Conservation (phyloP, 345 rosid genomes). For the Salix koriyanagi region DNA sequence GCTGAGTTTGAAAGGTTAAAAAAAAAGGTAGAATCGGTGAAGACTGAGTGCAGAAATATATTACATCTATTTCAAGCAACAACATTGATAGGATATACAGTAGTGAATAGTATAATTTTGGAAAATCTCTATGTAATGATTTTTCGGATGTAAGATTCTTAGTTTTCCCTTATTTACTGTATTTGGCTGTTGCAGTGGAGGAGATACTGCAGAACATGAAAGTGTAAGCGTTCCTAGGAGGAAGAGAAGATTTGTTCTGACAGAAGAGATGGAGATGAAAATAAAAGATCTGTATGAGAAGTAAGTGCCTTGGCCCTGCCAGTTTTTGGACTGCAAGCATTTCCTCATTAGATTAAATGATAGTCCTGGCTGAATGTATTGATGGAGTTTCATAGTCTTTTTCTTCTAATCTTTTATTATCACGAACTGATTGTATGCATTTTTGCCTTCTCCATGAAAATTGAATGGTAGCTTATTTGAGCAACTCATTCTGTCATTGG, state of each 20-base stretch:
- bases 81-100: slow-evolving; percentile 15
- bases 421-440: slow-evolving; percentile 4
- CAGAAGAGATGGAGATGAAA: slow-evolving; percentile 51
- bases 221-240: slow-evolving; percentile 39
- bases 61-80: slow-evolving; percentile 12
- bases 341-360: background rate
- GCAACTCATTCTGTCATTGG: background rate
- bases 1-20: slow-evolving; percentile 13
- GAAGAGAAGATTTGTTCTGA: slow-evolving; percentile 60
- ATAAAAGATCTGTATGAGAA: slow-evolving; percentile 63
- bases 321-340: background rate
- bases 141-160: background rate
- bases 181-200: slow-evolving; percentile 43
- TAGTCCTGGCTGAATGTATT: background rate
- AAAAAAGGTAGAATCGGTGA: background rate
- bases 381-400: background rate
- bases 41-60: slow-evolving; percentile 16
- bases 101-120: slow-evolving; percentile 19
- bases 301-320: slow-evolving; percentile 34
- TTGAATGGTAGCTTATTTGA: background rate
- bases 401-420: background rate
- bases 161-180: background rate
- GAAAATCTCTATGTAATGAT: background rate
- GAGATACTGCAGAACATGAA: slow-evolving; percentile 34
- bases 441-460: background rate